Evolutionary conservation across 2,329 filamentous ascomycete species (phyloP), one percentile per base, ranked within the genome.

Genomic region (Trichoderma koningii): DNA sequence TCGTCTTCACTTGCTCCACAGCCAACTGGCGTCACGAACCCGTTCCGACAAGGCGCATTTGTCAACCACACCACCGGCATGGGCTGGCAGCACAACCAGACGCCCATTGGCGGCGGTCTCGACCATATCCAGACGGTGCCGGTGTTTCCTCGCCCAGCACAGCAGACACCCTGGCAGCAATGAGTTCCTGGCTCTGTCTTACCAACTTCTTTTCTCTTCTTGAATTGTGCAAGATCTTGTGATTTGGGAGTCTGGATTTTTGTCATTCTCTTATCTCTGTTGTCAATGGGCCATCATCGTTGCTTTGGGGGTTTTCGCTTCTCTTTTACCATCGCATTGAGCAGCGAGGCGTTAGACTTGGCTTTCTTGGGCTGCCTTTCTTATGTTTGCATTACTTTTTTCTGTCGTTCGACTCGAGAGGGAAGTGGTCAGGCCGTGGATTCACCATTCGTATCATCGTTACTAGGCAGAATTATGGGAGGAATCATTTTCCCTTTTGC

Each of bases 21-120:
- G 72, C 85, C 89, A 1, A 97, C 93, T 0, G 93, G 93, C 9
- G 92, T 87, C 72, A 97, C 93, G 2, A 99, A 99, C 72, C 95
- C 95, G 0, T 98, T 98, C 83, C 86, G 95, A 17, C 93, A 98
- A 74, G 92, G 90, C 52, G 87, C 89, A 4, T 96, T 97, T 75
- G 89, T 96, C 60, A 95, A 96, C 73, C 93, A 96, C 72, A 83
- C 88, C 68, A 96, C 93, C 0, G 93, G 94, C 0, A 84, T 91
- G 76, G 92, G 92, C 1, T 98, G 95, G 92, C 93, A 97, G 75
- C 85, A 89, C 68, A 86, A 86, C 67, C 87, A 89, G 69, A 87
- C 91, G 72, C 85, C 89, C 9, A 94, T 95, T 4, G 90, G 96
- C 68, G 92, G 93, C 4, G 89, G 88, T 7, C 74, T 95, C 62